Conservation (phyloP, 1,139 yeast species). For the Pneumocystis jirovecii region DNA sequence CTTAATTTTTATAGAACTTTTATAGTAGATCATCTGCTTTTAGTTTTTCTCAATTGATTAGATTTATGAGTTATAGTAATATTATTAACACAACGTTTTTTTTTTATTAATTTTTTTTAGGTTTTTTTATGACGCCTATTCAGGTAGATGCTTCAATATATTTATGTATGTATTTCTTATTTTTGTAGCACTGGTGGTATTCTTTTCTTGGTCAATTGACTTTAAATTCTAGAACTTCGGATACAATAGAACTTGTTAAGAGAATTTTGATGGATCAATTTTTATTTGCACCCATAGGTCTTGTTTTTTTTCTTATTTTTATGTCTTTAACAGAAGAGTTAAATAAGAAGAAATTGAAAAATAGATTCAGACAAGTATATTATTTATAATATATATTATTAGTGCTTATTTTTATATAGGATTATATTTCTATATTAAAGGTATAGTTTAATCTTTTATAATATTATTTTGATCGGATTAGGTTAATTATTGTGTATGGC, state of each 20-base stretch:
- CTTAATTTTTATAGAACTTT: neutral
- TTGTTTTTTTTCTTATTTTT: conserved; percentile 51
- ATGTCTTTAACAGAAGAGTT: conserved; percentile 52
- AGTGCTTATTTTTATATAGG: neutral
- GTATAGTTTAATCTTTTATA: neutral
- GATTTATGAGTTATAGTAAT: conserved; percentile 8
- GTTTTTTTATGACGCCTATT: conserved; percentile 6
- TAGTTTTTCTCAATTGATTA: conserved; percentile 7
- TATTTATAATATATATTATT: neutral
- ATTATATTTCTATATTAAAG: neutral
- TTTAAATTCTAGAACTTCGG: conserved; percentile 3
- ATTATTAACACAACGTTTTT: neutral
- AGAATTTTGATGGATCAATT: conserved; percentile 40
- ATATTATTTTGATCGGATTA: conserved; percentile 19
- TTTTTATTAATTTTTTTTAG: neutral
- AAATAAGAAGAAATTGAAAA: conserved; percentile 19
- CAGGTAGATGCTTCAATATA: neutral
- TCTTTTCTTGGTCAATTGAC: conserved; percentile 9
- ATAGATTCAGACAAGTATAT: conserved; percentile 9
- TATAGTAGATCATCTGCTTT: neutral
- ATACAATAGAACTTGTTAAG: conserved; percentile 5
- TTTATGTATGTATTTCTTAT: neutral
- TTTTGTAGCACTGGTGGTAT: conserved; percentile 8
- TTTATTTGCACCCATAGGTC: conserved; percentile 55
- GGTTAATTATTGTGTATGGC: conserved; percentile 75